These are phyloP conservation scores for Phlebiopsis flavidoalba DNA, from an alignment of 768 basidiomycete species.

Conservation along the genomic window DNA sequence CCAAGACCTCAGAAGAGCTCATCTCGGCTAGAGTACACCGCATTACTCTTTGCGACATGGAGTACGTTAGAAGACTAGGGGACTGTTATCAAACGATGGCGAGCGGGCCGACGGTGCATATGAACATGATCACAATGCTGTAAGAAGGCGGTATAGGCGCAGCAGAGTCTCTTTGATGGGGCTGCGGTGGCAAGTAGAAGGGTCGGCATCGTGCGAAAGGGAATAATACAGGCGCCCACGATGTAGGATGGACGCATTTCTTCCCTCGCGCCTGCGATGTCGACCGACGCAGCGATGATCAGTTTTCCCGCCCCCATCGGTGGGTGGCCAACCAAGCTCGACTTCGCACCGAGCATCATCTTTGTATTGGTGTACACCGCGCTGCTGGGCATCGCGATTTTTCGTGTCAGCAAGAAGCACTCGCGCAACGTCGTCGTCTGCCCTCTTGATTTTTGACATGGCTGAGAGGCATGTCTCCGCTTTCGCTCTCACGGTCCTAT, in stretches of 20 bases:
- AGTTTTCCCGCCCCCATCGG: constrained; percentile 8
- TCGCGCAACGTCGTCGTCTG: constrained; percentile 11
- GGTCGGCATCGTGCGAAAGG: no score
- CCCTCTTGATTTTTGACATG: constrained; percentile 10
- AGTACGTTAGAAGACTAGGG: no score
- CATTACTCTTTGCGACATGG: no score
- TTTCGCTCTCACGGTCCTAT: not conserved
- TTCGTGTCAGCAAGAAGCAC: constrained; percentile 10
- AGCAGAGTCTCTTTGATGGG: not conserved
- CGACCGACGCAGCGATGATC: not conserved
- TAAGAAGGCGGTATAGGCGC: not conserved
- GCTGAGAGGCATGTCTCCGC: constrained; percentile 15
- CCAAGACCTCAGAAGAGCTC: no score
- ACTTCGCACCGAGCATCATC: constrained; percentile 23
- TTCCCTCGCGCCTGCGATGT: not conserved
- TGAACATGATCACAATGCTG: no score
- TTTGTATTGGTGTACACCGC: constrained; percentile 17
- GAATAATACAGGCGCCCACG: no score
- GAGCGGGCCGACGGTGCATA: no score
- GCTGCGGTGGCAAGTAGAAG: no score
- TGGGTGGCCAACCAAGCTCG: constrained; percentile 6
- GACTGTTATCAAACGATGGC: no score
- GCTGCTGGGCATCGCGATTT: constrained; percentile 13
- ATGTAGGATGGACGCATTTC: no score
- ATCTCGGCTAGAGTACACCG: no score